phyloP scores from a whole-genome alignment of 2,329 filamentous ascomycete species.

The Colletotrichum viniferum region DNA sequence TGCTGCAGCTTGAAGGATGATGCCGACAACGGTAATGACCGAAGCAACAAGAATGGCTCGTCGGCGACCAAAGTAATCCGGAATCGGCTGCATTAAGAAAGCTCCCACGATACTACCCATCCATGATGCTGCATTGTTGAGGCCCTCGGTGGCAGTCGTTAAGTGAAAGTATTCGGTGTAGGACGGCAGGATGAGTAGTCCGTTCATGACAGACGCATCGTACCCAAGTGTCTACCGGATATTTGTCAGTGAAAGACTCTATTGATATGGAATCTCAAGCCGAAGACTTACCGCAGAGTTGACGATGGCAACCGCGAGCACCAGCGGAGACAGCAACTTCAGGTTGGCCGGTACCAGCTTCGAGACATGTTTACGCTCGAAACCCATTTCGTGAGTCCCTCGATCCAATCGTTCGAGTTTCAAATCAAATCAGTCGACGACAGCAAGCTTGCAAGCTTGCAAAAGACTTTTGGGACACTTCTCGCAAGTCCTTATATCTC shows the following conservation, averaged over 20 bases:
- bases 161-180: constrained; percentile 62
- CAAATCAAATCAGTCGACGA: neutral
- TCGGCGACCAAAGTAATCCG: constrained; percentile 47
- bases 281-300: constrained; percentile 2
- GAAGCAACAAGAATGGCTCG: constrained; percentile 44
- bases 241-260: neutral
- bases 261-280: rapidly evolving
- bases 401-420: neutral
- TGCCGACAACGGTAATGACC: constrained; percentile 45
- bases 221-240: constrained; percentile 33
- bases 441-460: neutral
- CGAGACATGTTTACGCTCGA: constrained; percentile 11
- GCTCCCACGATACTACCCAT: constrained; percentile 54
- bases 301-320: constrained; percentile 10
- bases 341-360: constrained; percentile 10
- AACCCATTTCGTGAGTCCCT: neutral
- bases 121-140: constrained; percentile 61
- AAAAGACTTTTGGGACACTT: neutral
- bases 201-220: constrained; percentile 59
- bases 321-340: constrained; percentile 5
- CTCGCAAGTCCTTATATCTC: neutral
- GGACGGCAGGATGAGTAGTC: constrained; percentile 59
- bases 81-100: constrained; percentile 43
- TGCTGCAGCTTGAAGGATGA: constrained; percentile 50
- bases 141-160: constrained; percentile 53